Base-by-base conservation (phyloP, 306 rosid genomes). In the Clitoria ternatea region DNA sequence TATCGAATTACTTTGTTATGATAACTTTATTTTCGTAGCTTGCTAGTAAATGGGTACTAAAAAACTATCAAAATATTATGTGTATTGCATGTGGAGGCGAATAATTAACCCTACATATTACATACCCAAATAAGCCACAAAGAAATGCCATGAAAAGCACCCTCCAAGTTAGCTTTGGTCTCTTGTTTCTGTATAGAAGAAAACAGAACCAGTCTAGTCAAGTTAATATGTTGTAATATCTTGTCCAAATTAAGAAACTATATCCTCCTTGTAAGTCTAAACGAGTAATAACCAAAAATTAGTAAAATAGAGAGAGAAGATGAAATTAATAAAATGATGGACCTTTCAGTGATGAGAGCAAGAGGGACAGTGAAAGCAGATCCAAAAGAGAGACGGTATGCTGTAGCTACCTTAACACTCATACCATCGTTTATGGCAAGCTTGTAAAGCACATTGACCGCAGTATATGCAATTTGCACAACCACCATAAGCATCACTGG, bases 401-500 rank as follows among this genome's bases (percentile, higher is more conserved):
- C 93, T 36, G 93, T 90, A 4, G 82, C 70, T 0, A 91, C 61
- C 72, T 32, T 85, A 0, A 80, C 30, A 15, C 77, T 85, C 97
- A 91, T 91, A 32, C 93, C 97, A 65, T 87, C 93, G 14, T 78
- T 61, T 0, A 69, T 50, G 5, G 90, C 91, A n/a, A 89, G 72
- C 47, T 91, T 89, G 80, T 85, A 91, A 5, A 91, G 60, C 35
- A 91, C 66, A 32, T 87, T 89, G 18, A 85, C 85, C 1, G 81
- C 89, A 1, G 89, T 70, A 17, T 54, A 88, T 32, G 83, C 72
- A 24, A 83, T 6, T 53, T 91, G 96, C 53, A 80, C 85, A 19
- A 66, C 0, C 55, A 86, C 85, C 93, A 4, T 91, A 0, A 82
- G 19, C 26, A 79, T 9, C 14, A 39, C 66, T 15, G 83, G 83